A percentile compares a stretch with the other conserved stretches of the same genome.
Evolutionary conservation across 2,329 filamentous ascomycete species (phyloP).

Genomic region (Cytospora schulzeri): DNA sequence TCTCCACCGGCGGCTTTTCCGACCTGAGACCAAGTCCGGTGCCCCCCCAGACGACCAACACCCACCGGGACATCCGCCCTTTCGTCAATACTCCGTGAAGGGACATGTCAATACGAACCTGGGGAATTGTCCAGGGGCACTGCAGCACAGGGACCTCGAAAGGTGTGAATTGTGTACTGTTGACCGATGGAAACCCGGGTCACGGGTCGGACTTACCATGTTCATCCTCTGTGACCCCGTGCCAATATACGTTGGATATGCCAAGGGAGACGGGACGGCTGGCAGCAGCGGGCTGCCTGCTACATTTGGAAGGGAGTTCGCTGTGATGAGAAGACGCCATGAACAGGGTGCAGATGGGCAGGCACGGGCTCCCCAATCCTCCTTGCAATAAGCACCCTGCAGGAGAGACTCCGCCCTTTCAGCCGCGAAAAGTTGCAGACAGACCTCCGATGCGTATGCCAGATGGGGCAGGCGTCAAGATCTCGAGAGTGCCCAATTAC

Average conservation of each 20-base stretch:
- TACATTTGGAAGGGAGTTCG: neutral
- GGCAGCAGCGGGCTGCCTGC: neutral
- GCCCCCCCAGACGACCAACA: constrained; percentile 6
- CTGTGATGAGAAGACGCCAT: neutral
- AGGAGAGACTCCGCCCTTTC: neutral
- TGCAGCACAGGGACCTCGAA: neutral
- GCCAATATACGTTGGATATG: neutral
- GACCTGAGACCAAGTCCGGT: constrained; percentile 3
- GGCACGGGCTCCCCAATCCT: neutral
- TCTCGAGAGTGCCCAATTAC: neutral
- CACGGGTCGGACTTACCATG: neutral
- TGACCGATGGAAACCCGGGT: neutral
- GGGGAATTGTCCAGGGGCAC: neutral
- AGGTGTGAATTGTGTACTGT: neutral
- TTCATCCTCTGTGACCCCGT: neutral
- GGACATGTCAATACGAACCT: neutral
- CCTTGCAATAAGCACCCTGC: neutral
- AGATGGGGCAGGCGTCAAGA: neutral
- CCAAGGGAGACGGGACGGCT: neutral
- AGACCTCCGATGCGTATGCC: neutral
- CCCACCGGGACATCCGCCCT: constrained; percentile 12
- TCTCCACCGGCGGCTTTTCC: constrained; percentile 16
- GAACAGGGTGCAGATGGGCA: neutral
- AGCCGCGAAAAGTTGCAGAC: neutral
- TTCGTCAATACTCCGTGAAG: neutral